Evolutionary conservation across 2,329 filamentous ascomycete species (phyloP).

Genomic region (Teratosphaeria nubilosa): DNA sequence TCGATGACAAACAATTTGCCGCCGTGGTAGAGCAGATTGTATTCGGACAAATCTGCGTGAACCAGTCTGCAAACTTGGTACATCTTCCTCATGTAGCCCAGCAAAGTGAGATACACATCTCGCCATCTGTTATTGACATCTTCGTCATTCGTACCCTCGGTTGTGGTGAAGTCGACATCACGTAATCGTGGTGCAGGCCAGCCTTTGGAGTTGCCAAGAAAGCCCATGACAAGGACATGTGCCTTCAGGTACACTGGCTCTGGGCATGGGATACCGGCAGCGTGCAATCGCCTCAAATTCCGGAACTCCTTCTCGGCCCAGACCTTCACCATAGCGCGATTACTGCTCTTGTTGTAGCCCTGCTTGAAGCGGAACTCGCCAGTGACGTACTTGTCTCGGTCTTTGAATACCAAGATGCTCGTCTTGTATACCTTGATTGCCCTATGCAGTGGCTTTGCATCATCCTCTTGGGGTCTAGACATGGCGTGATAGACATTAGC

Average conservation of each 20-base stretch:
- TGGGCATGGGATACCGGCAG: constrained; percentile 78
- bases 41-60: constrained; percentile 94
- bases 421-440: constrained; percentile 99
- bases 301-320: constrained; percentile 99
- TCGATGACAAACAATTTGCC: constrained; percentile 85
- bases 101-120: constrained; percentile 67
- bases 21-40: constrained; percentile 88
- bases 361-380: constrained; percentile 87
- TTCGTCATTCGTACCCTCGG: constrained; percentile 44
- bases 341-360: constrained; percentile 90
- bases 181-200: constrained; percentile 80
- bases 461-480: constrained; percentile 46
- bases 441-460: constrained; percentile 47
- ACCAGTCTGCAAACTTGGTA: constrained; percentile 88
- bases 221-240: constrained; percentile 93
- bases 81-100: constrained; percentile 83
- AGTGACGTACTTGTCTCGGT: constrained; percentile 88
- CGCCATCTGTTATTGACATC: constrained; percentile 60
- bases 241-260: constrained; percentile 80
- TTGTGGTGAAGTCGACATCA: constrained; percentile 59
- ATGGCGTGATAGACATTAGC: constrained; percentile 95
- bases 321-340: constrained; percentile 92
- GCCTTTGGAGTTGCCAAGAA: constrained; percentile 78
- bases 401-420: constrained; percentile 93
- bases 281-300: constrained; percentile 75